Evolutionary conservation across 805 yeast genomes (phyloP).

Genomic region (Nakazawaea peltata): DNA sequence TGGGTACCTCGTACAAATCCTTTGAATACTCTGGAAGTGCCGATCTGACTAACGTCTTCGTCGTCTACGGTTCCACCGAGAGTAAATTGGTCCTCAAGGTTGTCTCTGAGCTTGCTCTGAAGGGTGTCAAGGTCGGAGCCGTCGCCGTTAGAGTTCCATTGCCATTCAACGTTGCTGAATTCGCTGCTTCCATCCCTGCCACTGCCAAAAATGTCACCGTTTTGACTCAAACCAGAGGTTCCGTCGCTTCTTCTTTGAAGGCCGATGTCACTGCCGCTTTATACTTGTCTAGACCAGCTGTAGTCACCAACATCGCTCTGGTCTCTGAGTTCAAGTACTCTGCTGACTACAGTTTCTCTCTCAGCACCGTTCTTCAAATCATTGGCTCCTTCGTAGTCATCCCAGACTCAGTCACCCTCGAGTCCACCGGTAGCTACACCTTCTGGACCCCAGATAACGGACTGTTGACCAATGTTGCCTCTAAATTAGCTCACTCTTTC

Average conservation of each 20-base stretch:
- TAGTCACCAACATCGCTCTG: conserved; percentile 23
- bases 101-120: conserved; percentile 26
- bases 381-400: conserved; percentile 32
- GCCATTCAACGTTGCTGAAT: conserved; percentile 65
- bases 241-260: conserved; percentile 42
- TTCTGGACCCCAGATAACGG: conserved; percentile 69
- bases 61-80: conserved; percentile 70
- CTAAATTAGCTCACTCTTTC: conserved; percentile 59
- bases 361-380: conserved; percentile 41
- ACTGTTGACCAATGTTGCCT: conserved; percentile 44
- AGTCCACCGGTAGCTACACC: conserved; percentile 38
- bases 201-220: conserved; percentile 56
- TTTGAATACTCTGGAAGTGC: conserved; percentile 66
- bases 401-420: conserved; percentile 25
- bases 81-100: conserved; percentile 43
- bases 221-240: conserved; percentile 44
- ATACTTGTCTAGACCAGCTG: conserved; percentile 38
- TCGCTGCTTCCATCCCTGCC: conserved; percentile 49
- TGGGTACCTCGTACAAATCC: conserved; percentile 46
- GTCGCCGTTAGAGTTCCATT: conserved; percentile 68
- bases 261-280: conserved; percentile 69
- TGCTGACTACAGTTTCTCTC: conserved; percentile 48
- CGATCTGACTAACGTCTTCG: conserved; percentile 64
- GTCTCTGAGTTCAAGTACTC: conserved; percentile 48
- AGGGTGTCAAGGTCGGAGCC: conserved; percentile 45